Conservation (phyloP, 768 basidiomycete species). For the Xerocomus spinulosus region DNA sequence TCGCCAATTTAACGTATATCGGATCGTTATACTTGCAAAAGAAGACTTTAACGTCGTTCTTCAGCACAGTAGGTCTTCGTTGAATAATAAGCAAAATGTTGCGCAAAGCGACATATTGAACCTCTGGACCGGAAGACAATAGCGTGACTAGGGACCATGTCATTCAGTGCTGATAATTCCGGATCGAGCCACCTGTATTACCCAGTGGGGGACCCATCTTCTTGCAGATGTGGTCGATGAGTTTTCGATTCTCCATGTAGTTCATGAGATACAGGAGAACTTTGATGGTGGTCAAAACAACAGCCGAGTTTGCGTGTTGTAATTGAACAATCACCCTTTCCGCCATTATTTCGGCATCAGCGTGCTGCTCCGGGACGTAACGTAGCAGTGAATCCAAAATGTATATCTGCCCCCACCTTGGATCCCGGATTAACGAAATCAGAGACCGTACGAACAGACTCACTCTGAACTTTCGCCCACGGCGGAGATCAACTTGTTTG, state of each 20-base stretch:
- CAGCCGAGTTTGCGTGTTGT: conserved; percentile 98
- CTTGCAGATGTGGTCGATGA: conserved; percentile 88
- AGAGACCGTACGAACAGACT: conserved; percentile 31
- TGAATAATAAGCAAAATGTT: conserved; percentile 98
- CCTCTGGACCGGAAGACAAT: conserved; percentile 94
- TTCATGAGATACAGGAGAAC: conserved; percentile 96
- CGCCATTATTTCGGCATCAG: conserved; percentile 92
- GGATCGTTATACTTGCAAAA: conserved; percentile 99
- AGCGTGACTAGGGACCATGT: conserved; percentile 64
- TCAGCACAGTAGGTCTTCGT: conserved; percentile 83
- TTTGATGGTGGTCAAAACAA: conserved; percentile 98
- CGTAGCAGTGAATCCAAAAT: conserved; percentile 92
- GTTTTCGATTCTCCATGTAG: conserved; percentile 87
- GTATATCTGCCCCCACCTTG: conserved; percentile 98
- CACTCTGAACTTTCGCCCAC: conserved; percentile 97
- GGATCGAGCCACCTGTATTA: conserved; percentile 26
- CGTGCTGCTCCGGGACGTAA: conserved; percentile 83
- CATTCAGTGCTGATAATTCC: background rate
- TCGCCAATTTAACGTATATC: conserved; percentile 97
- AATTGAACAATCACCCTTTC: conserved; percentile 91
- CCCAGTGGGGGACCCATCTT: conserved; percentile 99
- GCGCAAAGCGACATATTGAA: conserved; percentile 95
- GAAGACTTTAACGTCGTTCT: conserved; percentile 98
- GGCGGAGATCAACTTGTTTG: conserved; percentile 86
- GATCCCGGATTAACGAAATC: conserved; percentile 11